Base-by-base conservation (phyloP, 768 basidiomycete genomes). In the Kwoniella mangroviensis region DNA sequence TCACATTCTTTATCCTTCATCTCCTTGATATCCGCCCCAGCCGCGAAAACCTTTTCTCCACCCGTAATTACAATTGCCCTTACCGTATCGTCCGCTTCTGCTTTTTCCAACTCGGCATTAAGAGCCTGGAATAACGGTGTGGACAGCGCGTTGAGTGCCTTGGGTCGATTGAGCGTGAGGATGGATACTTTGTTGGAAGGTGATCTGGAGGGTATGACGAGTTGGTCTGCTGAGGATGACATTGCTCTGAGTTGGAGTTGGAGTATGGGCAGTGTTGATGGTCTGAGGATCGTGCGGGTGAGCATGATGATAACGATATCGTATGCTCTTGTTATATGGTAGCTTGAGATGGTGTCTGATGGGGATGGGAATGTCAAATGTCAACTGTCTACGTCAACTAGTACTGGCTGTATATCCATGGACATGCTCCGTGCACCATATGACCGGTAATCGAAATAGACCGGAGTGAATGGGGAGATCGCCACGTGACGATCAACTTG, bases 21-120 rank as follows among this genome's bases (percentile, higher is more conserved):
- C 84, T 98, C 94, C 85, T 97, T 98, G 84, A 99, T 98, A 84
- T 99, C 96, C 22, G 96, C 96, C 2, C 96, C 94, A 76, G 94
- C 94, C 68, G 96, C 96, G 81, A 99, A 99, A 3, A 93, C 95
- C 83, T 87, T 91, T 71, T 92, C 92, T 28, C 91, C 92, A 2
- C 96, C 96, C 0, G 96, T 98, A 64, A 99, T 82, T 15, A 99
- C 94, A 78, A 98, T 88, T 5, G 93, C 93, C 55, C 92, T 89
- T 43, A 95, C 85, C 6, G 84, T 83, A 41, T 87, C 86, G 79
- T 98, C 94, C 17, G 81, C 84, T 68, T 94, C 92, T 2, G 90
- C 88, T 41, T 88, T 87, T 49, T 84, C 86, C 56, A 97, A 82
- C 5, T 93, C 93, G 28, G 87, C 85, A 78, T 94, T 93, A 55